Evolutionary conservation across 345 rosid genomes (phyloP).

Genomic region (Euclidium syriacum): DNA sequence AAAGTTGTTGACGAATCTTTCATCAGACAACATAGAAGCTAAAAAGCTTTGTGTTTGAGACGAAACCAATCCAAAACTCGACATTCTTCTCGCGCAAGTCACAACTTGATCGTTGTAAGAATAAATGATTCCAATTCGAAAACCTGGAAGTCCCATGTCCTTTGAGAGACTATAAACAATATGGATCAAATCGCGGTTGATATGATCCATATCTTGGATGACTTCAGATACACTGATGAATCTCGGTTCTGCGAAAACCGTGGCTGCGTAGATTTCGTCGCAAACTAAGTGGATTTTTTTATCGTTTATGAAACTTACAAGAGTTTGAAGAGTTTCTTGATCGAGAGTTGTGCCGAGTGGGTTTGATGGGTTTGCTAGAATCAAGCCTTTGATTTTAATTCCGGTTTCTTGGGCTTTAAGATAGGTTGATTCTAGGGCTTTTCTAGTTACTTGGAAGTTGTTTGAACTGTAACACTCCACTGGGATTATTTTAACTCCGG

Average conservation of each 20-base stretch:
- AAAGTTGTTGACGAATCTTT: conserved; percentile 16
- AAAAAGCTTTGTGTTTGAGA: conserved; percentile 52
- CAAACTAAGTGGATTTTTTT: conserved; percentile 49
- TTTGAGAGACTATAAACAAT: conserved; percentile 53
- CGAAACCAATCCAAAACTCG: conserved; percentile 52
- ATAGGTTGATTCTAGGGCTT: conserved; percentile 37
- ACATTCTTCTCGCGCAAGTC: conserved; percentile 48
- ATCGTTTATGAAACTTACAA: conserved; percentile 28
- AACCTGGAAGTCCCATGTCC: conserved; percentile 56
- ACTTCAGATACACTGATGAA: conserved; percentile 48
- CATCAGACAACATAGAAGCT: conserved; percentile 29
- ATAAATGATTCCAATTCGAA: conserved; percentile 51
- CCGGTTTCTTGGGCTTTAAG: conserved; percentile 38
- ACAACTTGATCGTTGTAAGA: conserved; percentile 45
- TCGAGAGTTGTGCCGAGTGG: conserved; percentile 34
- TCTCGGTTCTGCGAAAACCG: conserved; percentile 35
- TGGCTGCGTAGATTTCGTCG: conserved; percentile 54
- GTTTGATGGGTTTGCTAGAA: conserved; percentile 28
- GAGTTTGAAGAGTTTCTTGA: conserved; percentile 2
- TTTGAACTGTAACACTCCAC: conserved; percentile 48
- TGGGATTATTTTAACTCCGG: conserved; percentile 45
- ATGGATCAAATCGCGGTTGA: conserved; percentile 37
- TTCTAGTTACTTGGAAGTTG: conserved; percentile 42
- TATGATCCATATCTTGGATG: conserved; percentile 32
- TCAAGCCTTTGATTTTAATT: conserved; percentile 23